These are phyloP conservation scores for Schizothecium vesticola DNA, from an alignment of 495 filamentous ascomycete species.

Conservation along the genomic window DNA sequence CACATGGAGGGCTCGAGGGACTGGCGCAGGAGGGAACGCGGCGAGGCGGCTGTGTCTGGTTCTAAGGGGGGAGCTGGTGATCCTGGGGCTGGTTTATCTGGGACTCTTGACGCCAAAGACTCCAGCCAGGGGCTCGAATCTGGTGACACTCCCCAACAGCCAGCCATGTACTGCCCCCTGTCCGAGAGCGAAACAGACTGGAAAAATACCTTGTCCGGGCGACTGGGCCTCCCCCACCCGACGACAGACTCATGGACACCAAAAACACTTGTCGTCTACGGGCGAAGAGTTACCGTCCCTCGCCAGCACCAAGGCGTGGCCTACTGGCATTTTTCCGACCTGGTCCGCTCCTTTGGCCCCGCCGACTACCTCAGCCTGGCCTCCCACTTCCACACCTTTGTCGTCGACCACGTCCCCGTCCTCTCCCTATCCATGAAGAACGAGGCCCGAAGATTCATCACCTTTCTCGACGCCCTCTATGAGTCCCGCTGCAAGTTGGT, in stretches of 20 bases:
- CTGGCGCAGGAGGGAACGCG: conserved; percentile 52
- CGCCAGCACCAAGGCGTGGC: conserved; percentile 43
- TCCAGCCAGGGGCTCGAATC: not conserved
- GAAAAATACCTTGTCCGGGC: not conserved
- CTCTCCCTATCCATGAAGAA: conserved; percentile 58
- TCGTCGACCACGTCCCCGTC: conserved; percentile 55
- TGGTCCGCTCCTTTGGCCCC: conserved; percentile 57
- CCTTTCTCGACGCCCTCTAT: conserved; percentile 64
- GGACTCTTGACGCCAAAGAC: not conserved
- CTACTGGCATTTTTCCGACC: conserved; percentile 53
- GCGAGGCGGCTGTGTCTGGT: not conserved
- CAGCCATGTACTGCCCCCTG: conserved; percentile 30
- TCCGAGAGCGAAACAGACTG: conserved; percentile 22
- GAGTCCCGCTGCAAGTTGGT: conserved; percentile 62
- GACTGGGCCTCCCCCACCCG: not conserved
- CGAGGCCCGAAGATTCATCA: conserved; percentile 67
- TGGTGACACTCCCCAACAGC: conserved; percentile 3
- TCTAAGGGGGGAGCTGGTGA: not conserved
- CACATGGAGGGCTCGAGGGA: conserved; percentile 63
- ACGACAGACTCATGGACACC: conserved; percentile 40
- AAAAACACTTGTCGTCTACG: conserved; percentile 51
- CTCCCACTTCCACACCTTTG: conserved; percentile 62
- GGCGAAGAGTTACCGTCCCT: conserved; percentile 50
- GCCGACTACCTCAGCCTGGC: conserved; percentile 70
- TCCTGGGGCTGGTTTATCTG: not conserved